These are phyloP conservation scores for Penicillium sp. DNA, from an alignment of 2,329 filamentous ascomycete genomes.

Conservation along the genomic window DNA sequence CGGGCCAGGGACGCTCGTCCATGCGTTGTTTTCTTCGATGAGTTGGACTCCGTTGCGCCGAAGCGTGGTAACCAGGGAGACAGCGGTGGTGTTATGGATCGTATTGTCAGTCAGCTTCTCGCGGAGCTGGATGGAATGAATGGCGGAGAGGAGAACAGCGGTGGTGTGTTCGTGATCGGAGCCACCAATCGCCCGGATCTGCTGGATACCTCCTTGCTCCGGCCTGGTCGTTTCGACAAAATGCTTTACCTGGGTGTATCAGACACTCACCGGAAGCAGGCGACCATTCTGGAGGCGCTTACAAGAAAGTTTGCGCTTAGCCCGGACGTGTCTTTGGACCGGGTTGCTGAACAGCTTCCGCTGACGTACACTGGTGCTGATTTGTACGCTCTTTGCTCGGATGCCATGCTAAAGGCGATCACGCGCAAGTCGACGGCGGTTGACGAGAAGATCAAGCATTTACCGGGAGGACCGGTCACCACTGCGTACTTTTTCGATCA, in stretches of 20 bases:
- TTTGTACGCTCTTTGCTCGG: constrained; percentile 93
- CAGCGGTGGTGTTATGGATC: constrained; percentile 95
- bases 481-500: constrained; percentile 97
- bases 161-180: constrained; percentile 92
- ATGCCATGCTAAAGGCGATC: constrained; percentile 98
- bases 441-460: constrained; percentile 70
- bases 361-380: constrained; percentile 98
- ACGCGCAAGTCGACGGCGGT: constrained; percentile 81
- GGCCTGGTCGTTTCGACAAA: constrained; percentile 92
- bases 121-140: constrained; percentile 98
- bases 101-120: constrained; percentile 89
- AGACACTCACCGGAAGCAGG: constrained; percentile 94
- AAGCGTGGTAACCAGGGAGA: constrained; percentile 97
- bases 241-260: constrained; percentile 96
- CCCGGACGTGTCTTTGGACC: constrained; percentile 67
- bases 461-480: constrained; percentile 59
- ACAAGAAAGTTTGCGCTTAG: constrained; percentile 90
- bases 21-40: constrained; percentile 97
- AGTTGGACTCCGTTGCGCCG: constrained; percentile 92
- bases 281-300: constrained; percentile 86
- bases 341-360: constrained; percentile 71
- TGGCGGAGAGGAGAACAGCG: constrained; percentile 69
- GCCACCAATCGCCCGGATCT: constrained; percentile 93
- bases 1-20: constrained; percentile 95
- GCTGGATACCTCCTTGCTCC: constrained; percentile 79